phyloP scores from a whole-genome alignment of 2,329 filamentous ascomycete genomes.

The Plectosphaerella sp. region DNA sequence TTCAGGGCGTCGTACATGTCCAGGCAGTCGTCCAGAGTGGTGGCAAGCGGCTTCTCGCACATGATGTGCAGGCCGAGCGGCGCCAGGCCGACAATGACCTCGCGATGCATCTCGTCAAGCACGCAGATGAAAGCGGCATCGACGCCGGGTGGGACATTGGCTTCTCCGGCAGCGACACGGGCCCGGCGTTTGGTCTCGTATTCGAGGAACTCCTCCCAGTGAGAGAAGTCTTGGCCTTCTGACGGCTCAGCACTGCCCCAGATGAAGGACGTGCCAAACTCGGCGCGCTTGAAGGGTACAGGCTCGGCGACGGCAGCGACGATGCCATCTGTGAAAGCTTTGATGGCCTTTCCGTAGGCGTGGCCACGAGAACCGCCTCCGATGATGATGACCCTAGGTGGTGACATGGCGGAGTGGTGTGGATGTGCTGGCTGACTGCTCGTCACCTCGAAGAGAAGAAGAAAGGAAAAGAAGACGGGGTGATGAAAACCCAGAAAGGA shows the following conservation, averaged over 20 bases:
- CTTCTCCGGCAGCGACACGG: conserved; percentile 42
- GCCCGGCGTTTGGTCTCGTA: conserved; percentile 64
- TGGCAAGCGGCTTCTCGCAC: conserved; percentile 92
- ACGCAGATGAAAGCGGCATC: conserved; percentile 64
- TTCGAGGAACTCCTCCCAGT: conserved; percentile 71
- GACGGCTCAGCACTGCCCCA: conserved; percentile 51
- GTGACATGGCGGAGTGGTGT: conserved; percentile 17
- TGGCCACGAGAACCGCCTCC: conserved; percentile 78
- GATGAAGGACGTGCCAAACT: conserved; percentile 68
- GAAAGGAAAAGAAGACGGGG: too few relatives aligned
- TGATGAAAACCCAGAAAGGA: too few relatives aligned
- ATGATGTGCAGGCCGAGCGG: conserved; percentile 74
- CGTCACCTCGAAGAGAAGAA: too few relatives aligned
- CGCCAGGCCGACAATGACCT: conserved; percentile 72
- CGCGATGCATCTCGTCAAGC: conserved; percentile 81
- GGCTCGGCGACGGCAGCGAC: conserved; percentile 82
- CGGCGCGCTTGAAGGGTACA: conserved; percentile 67
- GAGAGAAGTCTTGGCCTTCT: conserved; percentile 64
- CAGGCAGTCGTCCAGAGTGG: conserved; percentile 72
- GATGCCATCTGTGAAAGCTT: conserved; percentile 59
- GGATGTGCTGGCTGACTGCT: too few relatives aligned
- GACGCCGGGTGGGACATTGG: conserved; percentile 45
- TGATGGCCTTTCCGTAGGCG: conserved; percentile 66
- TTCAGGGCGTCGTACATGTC: conserved; percentile 60
- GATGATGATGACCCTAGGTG: conserved; percentile 70